Evolutionary conservation across 2,329 filamentous ascomycete species (phyloP).

Genomic region (Aspergillus brasiliensis): DNA sequence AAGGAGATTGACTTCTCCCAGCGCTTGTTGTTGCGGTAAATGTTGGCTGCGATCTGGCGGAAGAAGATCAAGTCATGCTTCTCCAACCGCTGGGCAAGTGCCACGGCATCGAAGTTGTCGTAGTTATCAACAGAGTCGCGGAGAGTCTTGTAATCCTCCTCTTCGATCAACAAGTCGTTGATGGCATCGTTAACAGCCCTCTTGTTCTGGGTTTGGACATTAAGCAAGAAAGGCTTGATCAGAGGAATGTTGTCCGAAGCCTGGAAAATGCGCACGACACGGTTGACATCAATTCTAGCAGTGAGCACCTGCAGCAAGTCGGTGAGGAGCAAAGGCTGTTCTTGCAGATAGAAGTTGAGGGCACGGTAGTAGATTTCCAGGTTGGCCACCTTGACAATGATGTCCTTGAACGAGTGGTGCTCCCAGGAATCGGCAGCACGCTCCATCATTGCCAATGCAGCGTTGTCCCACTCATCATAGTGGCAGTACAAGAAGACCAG

Average conservation of each 20-base stretch:
- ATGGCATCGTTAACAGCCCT: conserved; percentile 96
- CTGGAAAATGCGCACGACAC: conserved; percentile 98
- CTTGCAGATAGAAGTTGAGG: conserved; percentile 94
- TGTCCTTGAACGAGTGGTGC: conserved; percentile 99
- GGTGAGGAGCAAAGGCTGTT: conserved; percentile 94
- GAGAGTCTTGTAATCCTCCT: conserved; percentile 98
- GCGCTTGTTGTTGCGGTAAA: conserved; percentile 99
- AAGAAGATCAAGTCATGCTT: conserved; percentile 99
- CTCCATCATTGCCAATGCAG: conserved; percentile 96
- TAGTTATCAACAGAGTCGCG: conserved; percentile 98
- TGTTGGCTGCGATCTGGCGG: conserved; percentile 95
- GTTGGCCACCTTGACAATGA: conserved; percentile 95
- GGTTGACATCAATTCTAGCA: conserved; percentile 94
- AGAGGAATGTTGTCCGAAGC: conserved; percentile 97
- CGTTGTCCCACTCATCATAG: conserved; percentile 98
- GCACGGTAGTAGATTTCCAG: conserved; percentile 98
- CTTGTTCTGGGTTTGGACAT: conserved; percentile 97
- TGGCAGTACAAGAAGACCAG: conserved; percentile 97
- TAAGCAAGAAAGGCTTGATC: conserved; percentile 98
- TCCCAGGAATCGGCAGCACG: conserved; percentile 97
- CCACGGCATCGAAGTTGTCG: conserved; percentile 97
- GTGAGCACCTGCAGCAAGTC: conserved; percentile 90
- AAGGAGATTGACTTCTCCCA: conserved; percentile 99
- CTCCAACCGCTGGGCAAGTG: conserved; percentile 88
- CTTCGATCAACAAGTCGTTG: conserved; percentile 95